Evolutionary conservation across 768 basidiomycete species (phyloP).

Genomic region (Pisolithus marmoratus): DNA sequence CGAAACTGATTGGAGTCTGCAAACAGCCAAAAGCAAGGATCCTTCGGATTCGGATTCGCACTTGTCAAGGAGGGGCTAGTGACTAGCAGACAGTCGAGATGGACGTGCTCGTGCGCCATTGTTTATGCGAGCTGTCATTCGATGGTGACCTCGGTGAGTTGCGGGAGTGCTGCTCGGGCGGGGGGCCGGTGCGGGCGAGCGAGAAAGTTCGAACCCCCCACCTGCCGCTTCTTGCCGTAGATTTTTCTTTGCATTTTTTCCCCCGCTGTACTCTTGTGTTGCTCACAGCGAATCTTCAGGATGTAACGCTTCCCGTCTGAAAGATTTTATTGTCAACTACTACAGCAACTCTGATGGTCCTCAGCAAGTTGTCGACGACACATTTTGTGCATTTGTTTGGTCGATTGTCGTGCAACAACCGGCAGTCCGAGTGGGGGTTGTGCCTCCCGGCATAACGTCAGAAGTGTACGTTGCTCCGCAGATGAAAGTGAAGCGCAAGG

Average conservation of each 20-base stretch:
- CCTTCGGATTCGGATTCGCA: neutral
- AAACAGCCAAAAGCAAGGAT: neutral
- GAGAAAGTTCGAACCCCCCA: constrained; percentile 40
- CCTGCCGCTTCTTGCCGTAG: constrained; percentile 14
- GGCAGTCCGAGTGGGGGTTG: constrained; percentile 67
- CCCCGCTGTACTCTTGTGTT: constrained; percentile 4
- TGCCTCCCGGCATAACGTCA: constrained; percentile 51
- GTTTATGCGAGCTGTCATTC: constrained; percentile 81
- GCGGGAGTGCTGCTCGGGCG: neutral
- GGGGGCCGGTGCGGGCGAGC: neutral
- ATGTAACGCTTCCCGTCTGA: constrained; percentile 65
- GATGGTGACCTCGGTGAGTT: constrained; percentile 85
- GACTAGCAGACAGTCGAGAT: constrained; percentile 32
- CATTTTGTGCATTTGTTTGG: constrained; percentile 79
- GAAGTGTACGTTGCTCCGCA: constrained; percentile 81
- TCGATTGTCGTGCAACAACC: constrained; percentile 70
- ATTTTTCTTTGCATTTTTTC: constrained; percentile 13
- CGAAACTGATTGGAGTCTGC: no score
- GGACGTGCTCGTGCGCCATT: constrained; percentile 84
- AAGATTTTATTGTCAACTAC: constrained; percentile 64
- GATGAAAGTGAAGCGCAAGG: constrained; percentile 59
- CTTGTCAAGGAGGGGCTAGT: neutral
- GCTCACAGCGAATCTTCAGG: constrained; percentile 39
- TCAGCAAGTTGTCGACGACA: constrained; percentile 63
- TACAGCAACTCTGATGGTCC: constrained; percentile 38